Evolutionary conservation across 768 basidiomycete species (phyloP), one percentile per base, ranked within the genome.

Genomic region (Pisolithus orientalis): DNA sequence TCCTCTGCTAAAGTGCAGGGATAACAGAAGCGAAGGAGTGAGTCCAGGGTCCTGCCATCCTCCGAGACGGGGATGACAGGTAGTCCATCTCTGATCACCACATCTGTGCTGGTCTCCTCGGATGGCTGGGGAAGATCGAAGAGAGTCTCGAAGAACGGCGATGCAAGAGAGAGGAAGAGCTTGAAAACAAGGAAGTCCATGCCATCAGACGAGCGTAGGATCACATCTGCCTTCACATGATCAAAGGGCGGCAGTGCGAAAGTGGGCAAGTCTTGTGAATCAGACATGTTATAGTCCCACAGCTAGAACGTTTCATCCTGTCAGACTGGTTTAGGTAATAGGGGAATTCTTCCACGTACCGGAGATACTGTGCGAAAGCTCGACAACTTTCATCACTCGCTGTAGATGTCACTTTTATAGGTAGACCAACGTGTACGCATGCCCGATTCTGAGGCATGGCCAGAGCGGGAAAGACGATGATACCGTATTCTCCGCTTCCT

Each of bases 61-160:
- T 66, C 62, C 5, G 55, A 16, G 14, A 67, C 31, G 6, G 49
- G 38, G 24, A 68, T 50, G 44, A 68, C 58, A 38, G 49, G 38
- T 16, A 66, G 54, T 6, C 51, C 55, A 21, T 64, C 59, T 32
- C 45, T 57, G 7, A 25, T 29, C 13, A 57, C 59, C 42, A 51
- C 54, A 6, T 47, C 53, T 6, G 34, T 44, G 17, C 13, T 37
- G 10, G 27, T 32, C 4, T 6, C 45, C 39, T 53, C 24, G 9
- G 45, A 11, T n/a, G 65, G 52, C 38, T 71, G 65, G 4, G 67
- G 64, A 7, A 67, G 49, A 13, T 52, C 40, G 44, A 72, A 67
- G 49, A 74, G 61, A 21, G 57, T 52, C 31, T 62, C 54, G 53
- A 72, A 75, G 53, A 67, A 61, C 0, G 66, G 59, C 13, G 72